These are phyloP conservation scores for Clonostachys rosea DNA, from an alignment of 2,329 filamentous ascomycete species.

Conservation along the genomic window DNA sequence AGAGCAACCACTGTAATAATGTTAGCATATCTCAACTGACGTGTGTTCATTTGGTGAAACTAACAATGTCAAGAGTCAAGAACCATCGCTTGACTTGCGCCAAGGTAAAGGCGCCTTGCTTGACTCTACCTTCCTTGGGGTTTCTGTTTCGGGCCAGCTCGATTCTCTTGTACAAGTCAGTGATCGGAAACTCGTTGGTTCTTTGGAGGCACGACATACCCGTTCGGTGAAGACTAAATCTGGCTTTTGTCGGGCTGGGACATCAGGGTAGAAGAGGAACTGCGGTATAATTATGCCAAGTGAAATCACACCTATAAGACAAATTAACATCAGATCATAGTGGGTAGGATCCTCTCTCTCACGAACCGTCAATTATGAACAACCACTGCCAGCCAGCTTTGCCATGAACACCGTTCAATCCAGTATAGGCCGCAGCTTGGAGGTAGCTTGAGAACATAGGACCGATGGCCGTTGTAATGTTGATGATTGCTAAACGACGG, in stretches of 20 bases:
- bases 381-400: conserved; percentile 39
- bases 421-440: conserved; percentile 29
- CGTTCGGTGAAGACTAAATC: conserved; percentile 19
- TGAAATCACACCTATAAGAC: conserved; percentile 42
- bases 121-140: conserved; percentile 8
- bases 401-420: conserved; percentile 27
- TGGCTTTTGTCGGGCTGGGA: conserved; percentile 27
- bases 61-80: conserved; percentile 9
- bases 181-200: too few relatives aligned
- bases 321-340: conserved; percentile 46
- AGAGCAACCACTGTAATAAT: background rate
- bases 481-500: background rate
- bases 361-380: background rate
- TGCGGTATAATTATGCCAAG: conserved; percentile 46
- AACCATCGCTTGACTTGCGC: conserved; percentile 14
- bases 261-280: conserved; percentile 36
- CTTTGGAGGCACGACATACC: conserved; percentile 12
- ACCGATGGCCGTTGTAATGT: conserved; percentile 6
- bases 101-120: conserved; percentile 10
- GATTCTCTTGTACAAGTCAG: background rate
- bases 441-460: conserved; percentile 16
- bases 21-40: background rate
- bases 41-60: background rate
- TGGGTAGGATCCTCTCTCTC: background rate
- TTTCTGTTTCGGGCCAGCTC: conserved; percentile 22